Evolutionary conservation across 805 yeast genomes (phyloP), one percentile per base, ranked within the genome.

Genomic region (Candida sanyiensis): DNA sequence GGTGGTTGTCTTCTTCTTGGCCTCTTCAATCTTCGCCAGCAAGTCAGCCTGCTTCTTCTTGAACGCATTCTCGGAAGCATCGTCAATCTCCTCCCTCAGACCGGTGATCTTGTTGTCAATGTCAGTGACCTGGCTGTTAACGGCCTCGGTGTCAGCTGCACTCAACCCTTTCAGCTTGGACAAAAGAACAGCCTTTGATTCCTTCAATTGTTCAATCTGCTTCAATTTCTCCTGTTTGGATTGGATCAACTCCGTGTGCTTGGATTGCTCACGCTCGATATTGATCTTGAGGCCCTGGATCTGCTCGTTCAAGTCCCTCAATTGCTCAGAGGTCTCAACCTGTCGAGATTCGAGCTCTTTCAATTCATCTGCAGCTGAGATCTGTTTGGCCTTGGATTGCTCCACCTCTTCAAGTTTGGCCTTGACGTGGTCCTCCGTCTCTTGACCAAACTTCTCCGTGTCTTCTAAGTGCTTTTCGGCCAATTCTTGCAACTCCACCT

Each of bases 331-430:
- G 11, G 56, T 50, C 32, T 50, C 54, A 17, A 45, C 42, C 36
- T 54, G 56, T 28, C 46, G 42, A 8, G 30, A 44, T 33, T 56
- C 54, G 25, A 56, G 35, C 26, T 47, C 52, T 42, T 50, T 42
- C 37, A 56, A 37, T 19, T 50, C 48, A 10, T 42, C 47, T n/a
- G 46, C 37, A 23, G 48, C 47, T 5, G 42, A 40, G 5, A 25
- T 42, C 33, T 55, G 58, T 10, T 40, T 42, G 11, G 27, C 35
- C 39, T 52, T 50, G 10, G 51, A 38, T n/a, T 44, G 38, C 17
- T 52, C 54, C 38, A 54, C 40, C 15, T 45, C 56, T 20, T 42
- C 37, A 13, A 38, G 30, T 34, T 52, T 52, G 13, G 39, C 39
- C 18, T 38, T 28, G 33, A 49, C 47, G 28, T 45, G 45, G 17